These are phyloP conservation scores for Auriculariales sp. DNA, from an alignment of 768 basidiomycete genomes.

Conservation along the genomic window DNA sequence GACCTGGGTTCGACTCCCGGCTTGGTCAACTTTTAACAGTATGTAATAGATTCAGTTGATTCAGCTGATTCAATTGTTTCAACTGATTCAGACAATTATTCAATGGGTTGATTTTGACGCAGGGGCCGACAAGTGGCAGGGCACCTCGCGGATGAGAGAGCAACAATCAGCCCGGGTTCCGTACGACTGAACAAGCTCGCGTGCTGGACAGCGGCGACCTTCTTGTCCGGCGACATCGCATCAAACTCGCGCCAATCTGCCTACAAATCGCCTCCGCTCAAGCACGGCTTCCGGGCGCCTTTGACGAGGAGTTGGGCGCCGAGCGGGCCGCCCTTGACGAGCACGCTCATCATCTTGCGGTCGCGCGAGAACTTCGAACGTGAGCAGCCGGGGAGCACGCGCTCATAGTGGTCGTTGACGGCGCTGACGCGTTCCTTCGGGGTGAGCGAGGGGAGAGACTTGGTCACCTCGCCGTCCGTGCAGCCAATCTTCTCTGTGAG, in stretches of 20 bases:
- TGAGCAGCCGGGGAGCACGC: constrained; percentile 58
- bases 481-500: constrained; percentile 89
- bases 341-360: constrained; percentile 98
- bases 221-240: constrained; percentile 62
- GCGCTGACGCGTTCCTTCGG: constrained; percentile 58
- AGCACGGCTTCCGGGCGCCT: constrained; percentile 94
- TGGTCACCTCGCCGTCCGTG: constrained; percentile 38
- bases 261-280: constrained; percentile 93
- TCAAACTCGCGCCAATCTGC: constrained; percentile 91
- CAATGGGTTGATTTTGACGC: too few species aligned
- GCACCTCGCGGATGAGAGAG: too few species aligned
- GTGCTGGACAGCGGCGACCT: constrained; percentile 71
- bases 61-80: too few species aligned
- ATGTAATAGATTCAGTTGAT: too few species aligned
- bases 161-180: constrained; percentile 84
- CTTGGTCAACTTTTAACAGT: too few species aligned
- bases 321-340: constrained; percentile 49
- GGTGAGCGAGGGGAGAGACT: constrained; percentile 41
- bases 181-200: constrained; percentile 88
- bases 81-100: too few species aligned
- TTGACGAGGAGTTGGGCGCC: constrained; percentile 82
- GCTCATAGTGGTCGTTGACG: constrained; percentile 73
- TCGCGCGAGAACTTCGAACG: constrained; percentile 98
- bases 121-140: too few species aligned
- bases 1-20: too few species aligned